Evolutionary conservation across 2,329 filamentous ascomycete species (phyloP).

Genomic region (Aspergillus sp.): DNA sequence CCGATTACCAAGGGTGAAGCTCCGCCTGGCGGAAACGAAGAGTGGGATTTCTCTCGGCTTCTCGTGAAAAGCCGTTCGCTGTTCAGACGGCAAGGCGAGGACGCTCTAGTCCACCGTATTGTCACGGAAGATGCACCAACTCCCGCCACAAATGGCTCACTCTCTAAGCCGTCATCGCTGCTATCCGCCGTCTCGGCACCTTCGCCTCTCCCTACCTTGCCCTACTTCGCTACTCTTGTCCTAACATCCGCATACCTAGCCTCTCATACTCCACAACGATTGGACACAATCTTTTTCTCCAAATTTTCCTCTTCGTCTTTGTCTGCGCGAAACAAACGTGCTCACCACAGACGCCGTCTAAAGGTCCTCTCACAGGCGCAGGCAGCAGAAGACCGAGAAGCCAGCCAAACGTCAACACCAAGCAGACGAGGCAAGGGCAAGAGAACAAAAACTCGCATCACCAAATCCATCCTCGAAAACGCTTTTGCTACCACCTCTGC

Average conservation of each 20-base stretch:
- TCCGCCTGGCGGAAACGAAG: constrained; percentile 45
- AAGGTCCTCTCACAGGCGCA: constrained; percentile 42
- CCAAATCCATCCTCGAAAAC: constrained; percentile 40
- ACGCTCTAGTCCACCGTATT: constrained; percentile 43
- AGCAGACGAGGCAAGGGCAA: constrained; percentile 37
- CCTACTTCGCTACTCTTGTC: constrained; percentile 49
- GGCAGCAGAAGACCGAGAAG: constrained; percentile 33
- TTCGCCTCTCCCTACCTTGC: constrained; percentile 38
- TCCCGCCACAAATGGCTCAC: constrained; percentile 5
- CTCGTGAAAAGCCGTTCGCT: constrained; percentile 56
- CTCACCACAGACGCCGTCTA: constrained; percentile 42
- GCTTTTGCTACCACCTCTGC: constrained; percentile 42
- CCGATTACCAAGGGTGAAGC: constrained; percentile 71
- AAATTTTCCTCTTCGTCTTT: constrained; percentile 47
- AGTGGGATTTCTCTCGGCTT: constrained; percentile 81
- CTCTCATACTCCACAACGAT: constrained; percentile 46
- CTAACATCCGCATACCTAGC: constrained; percentile 50
- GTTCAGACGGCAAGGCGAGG: constrained; percentile 48
- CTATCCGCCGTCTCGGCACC: constrained; percentile 25
- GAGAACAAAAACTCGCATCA: constrained; percentile 40
- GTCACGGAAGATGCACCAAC: constrained; percentile 31
- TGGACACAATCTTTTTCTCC: constrained; percentile 52
- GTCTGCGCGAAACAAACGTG: constrained; percentile 45
- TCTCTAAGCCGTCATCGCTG: constrained; percentile 17
- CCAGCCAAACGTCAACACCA: constrained; percentile 29